Conservation (phyloP, 1,284 basidiomycete genomes). For the Ustilago curta region DNA sequence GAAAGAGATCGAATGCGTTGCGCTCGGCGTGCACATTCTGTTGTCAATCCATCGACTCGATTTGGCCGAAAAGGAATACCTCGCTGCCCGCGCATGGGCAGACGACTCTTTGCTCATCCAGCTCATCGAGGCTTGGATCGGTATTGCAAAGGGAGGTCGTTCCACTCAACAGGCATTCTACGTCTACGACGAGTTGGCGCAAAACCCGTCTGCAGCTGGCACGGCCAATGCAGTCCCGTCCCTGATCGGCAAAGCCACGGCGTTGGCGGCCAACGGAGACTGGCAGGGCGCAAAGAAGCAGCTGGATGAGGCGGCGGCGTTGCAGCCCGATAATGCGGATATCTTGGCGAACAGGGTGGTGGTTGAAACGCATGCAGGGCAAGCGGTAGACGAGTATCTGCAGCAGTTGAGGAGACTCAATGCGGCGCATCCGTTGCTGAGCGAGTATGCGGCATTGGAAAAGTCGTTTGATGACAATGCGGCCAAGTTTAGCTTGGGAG, state of each 20-base stretch:
- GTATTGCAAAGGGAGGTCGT: constrained; percentile 60
- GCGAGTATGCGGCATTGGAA: constrained; percentile 26
- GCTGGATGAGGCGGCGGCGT: constrained; percentile 49
- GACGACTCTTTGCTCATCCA: constrained; percentile 67
- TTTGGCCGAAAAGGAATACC: constrained; percentile 64
- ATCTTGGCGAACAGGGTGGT: constrained; percentile 49
- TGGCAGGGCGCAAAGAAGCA: constrained; percentile 35
- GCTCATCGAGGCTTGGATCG: constrained; percentile 68
- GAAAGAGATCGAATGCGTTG: constrained; percentile 64
- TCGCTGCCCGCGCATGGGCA: constrained; percentile 62
- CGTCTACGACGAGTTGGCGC: constrained; percentile 68
- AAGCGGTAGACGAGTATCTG: constrained; percentile 8
- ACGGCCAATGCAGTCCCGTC: constrained; percentile 47
- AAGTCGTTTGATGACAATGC: constrained; percentile 31
- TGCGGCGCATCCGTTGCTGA: constrained; percentile 29
- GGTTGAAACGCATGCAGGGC: constrained; percentile 22
- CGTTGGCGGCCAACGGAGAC: constrained; percentile 55
- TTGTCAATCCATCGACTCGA: constrained; percentile 65
- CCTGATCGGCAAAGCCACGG: constrained; percentile 63
- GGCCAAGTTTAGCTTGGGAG: constrained; percentile 24
- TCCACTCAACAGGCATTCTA: constrained; percentile 68
- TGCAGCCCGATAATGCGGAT: constrained; percentile 43
- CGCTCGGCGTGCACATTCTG: constrained; percentile 67
- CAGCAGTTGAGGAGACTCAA: constrained; percentile 23
- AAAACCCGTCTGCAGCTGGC: constrained; percentile 50